Conservation (phyloP, 164 flowering plant species). For the Cinnamomum chago region DNA sequence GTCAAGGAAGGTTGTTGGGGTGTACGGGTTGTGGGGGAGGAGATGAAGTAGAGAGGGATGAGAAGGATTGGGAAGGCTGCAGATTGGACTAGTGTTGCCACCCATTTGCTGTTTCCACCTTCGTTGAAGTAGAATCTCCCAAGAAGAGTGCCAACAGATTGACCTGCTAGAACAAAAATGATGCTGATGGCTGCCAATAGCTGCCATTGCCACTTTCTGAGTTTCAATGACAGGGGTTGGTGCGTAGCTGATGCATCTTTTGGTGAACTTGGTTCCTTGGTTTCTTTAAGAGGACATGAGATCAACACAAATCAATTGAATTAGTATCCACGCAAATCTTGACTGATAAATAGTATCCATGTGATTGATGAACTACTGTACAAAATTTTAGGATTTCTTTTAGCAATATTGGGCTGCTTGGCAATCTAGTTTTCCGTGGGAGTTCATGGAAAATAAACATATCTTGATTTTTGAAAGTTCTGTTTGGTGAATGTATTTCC, state of each 20-base stretch:
- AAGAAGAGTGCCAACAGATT: conserved; percentile 20
- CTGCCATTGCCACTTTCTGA: conserved; percentile 27
- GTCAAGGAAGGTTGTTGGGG: neutral
- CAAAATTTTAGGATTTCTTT: too few relatives aligned
- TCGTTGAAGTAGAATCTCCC: conserved; percentile 28
- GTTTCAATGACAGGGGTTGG: neutral
- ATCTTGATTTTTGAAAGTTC: too few relatives aligned
- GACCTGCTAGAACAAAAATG: conserved; percentile 25
- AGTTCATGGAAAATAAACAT: too few relatives aligned
- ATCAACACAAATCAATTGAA: neutral
- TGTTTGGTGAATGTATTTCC: too few relatives aligned
- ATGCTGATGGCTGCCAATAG: conserved; percentile 26
- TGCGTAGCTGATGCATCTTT: conserved; percentile 1
- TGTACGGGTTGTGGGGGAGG: neutral
- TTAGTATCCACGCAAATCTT: too few relatives aligned
- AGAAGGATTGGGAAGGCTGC: conserved; percentile 26
- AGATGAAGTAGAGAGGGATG: conserved; percentile 17
- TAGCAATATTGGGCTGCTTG: too few relatives aligned
- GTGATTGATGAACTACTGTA: too few relatives aligned
- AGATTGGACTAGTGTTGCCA: conserved; percentile 31
- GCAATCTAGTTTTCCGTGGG: too few relatives aligned
- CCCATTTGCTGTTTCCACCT: conserved; percentile 36
- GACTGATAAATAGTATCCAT: too few relatives aligned
- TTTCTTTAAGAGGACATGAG: conserved; percentile 6
- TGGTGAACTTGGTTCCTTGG: conserved; percentile 20